A percentile compares a stretch with the other conserved stretches of the same genome.
These are phyloP conservation scores for Ajuga chamaepitys DNA, from an alignment of 257 asterid species.

Conservation along the genomic window DNA sequence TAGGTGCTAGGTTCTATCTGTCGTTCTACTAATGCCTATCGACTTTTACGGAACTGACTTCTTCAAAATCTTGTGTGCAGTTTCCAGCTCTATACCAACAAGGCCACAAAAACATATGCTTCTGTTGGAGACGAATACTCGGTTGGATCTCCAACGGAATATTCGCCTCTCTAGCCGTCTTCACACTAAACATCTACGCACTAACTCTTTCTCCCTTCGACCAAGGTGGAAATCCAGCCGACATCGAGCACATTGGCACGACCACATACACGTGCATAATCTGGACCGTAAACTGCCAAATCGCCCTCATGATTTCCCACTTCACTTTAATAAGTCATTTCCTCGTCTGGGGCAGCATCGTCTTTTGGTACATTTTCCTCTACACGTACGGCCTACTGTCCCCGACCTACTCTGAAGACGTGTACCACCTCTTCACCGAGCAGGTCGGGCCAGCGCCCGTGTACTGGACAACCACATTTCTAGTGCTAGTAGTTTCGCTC, in stretches of 20 bases:
- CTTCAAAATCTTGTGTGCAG: constrained; percentile 17
- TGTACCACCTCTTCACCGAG: constrained; percentile 22
- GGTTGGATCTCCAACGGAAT: constrained; percentile 55
- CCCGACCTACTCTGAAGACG: constrained; percentile 18
- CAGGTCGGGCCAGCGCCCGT: constrained; percentile 38
- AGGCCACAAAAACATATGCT: constrained; percentile 41
- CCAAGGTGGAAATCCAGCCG: constrained; percentile 33
- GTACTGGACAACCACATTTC: constrained; percentile 38
- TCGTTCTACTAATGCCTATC: too few species aligned
- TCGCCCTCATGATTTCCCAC: constrained; percentile 46
- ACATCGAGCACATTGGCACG: constrained; percentile 43
- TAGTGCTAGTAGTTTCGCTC: constrained; percentile 30
- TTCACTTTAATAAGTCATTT: constrained; percentile 52
- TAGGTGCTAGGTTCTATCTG: too few species aligned
- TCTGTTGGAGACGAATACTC: constrained; percentile 45
- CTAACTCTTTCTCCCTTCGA: constrained; percentile 31
- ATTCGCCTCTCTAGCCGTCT: constrained; percentile 35
- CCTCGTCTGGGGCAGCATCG: constrained; percentile 59
- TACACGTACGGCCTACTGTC: constrained; percentile 28
- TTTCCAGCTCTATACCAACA: constrained; percentile 58
- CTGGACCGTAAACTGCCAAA: constrained; percentile 65
- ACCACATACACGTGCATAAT: constrained; percentile 50
- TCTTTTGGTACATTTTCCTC: constrained; percentile 45
- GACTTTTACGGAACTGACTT: too few species aligned
- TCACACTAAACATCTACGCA: constrained; percentile 24